A percentile compares a stretch with the other conserved stretches of the same genome.
Conservation (phyloP, 495 filamentous ascomycete genomes). For the Aspergillus asperescens region DNA sequence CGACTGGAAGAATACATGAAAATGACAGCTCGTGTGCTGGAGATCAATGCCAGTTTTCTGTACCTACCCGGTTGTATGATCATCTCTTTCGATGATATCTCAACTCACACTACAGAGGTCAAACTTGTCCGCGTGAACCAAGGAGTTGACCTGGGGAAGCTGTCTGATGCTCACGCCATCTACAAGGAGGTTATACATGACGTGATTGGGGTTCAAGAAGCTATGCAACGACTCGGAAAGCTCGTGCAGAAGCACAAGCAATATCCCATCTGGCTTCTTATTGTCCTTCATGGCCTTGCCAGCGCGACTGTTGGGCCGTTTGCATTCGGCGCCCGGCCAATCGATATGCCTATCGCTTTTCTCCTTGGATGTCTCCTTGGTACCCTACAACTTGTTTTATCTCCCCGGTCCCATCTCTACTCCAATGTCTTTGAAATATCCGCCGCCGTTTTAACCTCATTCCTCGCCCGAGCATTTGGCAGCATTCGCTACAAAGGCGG, state of each 20-base stretch:
- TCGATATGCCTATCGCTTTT: conserved; percentile 86
- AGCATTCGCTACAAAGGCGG: conserved; percentile 58
- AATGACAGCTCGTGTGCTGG: conserved; percentile 82
- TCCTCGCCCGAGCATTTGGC: conserved; percentile 81
- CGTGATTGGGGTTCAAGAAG: conserved; percentile 77
- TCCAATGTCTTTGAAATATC: conserved; percentile 89
- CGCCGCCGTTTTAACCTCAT: conserved; percentile 82
- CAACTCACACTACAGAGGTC: conserved; percentile 88
- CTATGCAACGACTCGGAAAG: conserved; percentile 61
- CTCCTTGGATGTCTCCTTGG: conserved; percentile 80
- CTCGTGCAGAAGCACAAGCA: conserved; percentile 59
- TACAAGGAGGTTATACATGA: conserved; percentile 95
- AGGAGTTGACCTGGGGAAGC: conserved; percentile 77
- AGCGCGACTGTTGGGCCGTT: conserved; percentile 79
- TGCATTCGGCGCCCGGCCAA: conserved; percentile 78
- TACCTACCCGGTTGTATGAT: conserved; percentile 96
- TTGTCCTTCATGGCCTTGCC: conserved; percentile 79
- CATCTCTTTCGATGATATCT: conserved; percentile 84
- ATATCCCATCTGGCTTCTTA: conserved; percentile 64
- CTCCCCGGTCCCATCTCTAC: conserved; percentile 69
- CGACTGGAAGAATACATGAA: conserved; percentile 81
- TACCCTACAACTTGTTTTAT: conserved; percentile 71
- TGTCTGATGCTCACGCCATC: conserved; percentile 79
- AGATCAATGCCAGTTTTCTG: conserved; percentile 86
- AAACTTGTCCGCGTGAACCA: conserved; percentile 74